These are phyloP conservation scores for Solanum medicagineum DNA, from an alignment of 257 asterid genomes.

Conservation along the genomic window DNA sequence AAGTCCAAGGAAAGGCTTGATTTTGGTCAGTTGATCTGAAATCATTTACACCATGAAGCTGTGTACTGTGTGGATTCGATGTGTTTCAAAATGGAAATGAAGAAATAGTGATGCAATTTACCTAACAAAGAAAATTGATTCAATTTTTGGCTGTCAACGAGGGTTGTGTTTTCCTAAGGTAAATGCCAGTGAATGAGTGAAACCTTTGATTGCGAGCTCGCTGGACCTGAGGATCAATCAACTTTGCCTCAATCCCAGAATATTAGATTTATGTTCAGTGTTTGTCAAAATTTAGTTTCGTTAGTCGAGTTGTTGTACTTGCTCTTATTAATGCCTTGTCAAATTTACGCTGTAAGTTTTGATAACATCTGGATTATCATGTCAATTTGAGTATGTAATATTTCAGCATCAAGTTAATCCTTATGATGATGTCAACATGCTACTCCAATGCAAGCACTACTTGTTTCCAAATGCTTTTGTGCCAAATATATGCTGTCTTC, in stretches of 20 bases:
- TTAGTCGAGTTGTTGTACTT: neutral
- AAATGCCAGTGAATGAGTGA: neutral
- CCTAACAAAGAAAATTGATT: neutral
- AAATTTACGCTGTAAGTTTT: neutral
- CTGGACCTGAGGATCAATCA: neutral
- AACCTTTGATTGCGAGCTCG: neutral
- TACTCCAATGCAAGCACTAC: neutral
- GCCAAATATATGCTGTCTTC: neutral
- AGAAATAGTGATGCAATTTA: neutral
- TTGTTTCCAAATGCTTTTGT: neutral
- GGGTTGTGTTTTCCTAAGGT: neutral
- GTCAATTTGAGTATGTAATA: neutral
- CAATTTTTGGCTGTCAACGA: neutral
- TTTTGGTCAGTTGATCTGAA: neutral
- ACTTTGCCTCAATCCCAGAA: neutral
- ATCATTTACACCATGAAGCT: neutral
- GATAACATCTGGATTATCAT: neutral
- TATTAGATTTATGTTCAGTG: neutral
- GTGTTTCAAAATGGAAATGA: neutral
- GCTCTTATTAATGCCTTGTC: neutral
- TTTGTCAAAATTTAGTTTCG: neutral
- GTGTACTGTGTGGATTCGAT: neutral
- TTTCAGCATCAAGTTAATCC: neutral
- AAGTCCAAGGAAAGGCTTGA: neutral
- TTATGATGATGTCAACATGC: neutral